Evolutionary conservation across 2,329 filamentous ascomycete genomes (phyloP).

Genomic region (Lachnellula willkommii): DNA sequence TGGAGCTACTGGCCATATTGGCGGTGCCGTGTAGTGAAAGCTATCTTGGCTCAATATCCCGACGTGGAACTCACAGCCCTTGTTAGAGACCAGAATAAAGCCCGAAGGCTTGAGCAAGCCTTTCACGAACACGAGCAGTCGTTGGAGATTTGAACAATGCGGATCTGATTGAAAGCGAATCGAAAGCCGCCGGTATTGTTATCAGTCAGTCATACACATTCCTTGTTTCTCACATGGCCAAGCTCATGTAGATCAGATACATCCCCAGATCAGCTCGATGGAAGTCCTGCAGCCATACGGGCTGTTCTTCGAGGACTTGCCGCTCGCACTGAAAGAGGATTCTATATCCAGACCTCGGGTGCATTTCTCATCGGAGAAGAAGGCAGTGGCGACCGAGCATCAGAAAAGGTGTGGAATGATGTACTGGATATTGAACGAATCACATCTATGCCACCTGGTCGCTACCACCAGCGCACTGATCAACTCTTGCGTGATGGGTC

Average conservation of each 20-base stretch:
- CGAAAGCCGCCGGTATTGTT: constrained; percentile 7
- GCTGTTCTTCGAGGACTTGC: constrained; percentile 7
- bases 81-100: constrained; percentile 6
- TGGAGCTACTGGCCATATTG: constrained; percentile 19
- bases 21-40: constrained; percentile 11
- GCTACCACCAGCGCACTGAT: not conserved
- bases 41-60: not conserved
- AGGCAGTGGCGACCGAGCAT: constrained; percentile 5
- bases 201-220: constrained; percentile 4
- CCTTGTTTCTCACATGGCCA: not conserved
- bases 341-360: constrained; percentile 14
- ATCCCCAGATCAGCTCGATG: too few species aligned
- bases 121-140: constrained; percentile 3
- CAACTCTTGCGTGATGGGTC: not conserved
- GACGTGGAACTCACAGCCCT: not conserved
- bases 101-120: not conserved
- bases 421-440: constrained; percentile 11
- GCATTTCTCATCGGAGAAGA: constrained; percentile 9
- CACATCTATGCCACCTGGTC: constrained; percentile 3
- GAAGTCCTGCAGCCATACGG: not conserved
- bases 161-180: constrained; percentile 4
- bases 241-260: constrained; percentile 4
- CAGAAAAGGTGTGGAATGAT: constrained; percentile 10
- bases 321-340: not conserved
- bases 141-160: constrained; percentile 5